Evolutionary conservation across 2,329 filamentous ascomycete species (phyloP).

Genomic region (Emergomyces pasteurianus): DNA sequence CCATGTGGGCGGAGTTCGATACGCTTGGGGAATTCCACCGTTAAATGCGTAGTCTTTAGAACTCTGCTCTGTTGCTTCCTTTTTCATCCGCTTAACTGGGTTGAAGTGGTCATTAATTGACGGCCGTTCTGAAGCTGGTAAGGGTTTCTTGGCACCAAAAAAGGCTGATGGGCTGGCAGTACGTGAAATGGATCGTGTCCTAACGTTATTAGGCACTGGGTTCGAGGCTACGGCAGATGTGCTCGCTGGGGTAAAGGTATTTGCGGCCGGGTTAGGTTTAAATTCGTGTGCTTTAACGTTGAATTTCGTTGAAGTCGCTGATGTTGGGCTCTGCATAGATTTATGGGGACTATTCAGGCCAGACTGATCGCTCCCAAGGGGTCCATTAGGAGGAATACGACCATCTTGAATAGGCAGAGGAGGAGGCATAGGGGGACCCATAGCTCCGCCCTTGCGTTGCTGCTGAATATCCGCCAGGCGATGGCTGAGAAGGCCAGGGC

Average conservation of each 20-base stretch:
- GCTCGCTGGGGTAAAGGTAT: conserved; percentile 61
- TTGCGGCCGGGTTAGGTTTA: conserved; percentile 69
- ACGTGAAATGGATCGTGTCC: conserved; percentile 36
- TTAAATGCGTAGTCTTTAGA: conserved; percentile 59
- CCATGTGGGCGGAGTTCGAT: conserved; percentile 78
- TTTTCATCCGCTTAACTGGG: conserved; percentile 58
- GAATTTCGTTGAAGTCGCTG: conserved; percentile 42
- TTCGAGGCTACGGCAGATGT: conserved; percentile 56
- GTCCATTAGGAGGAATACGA: conserved; percentile 62
- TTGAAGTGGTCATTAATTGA: conserved; percentile 47
- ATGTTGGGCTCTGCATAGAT: conserved; percentile 41
- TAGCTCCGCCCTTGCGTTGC: conserved; percentile 36
- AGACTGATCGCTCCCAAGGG: conserved; percentile 41
- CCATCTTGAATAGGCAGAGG: conserved; percentile 51
- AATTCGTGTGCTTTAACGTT: conserved; percentile 63
- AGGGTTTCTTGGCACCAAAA: conserved; percentile 61
- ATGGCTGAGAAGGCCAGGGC: conserved; percentile 37
- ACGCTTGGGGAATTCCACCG: conserved; percentile 72
- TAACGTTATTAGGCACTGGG: conserved; percentile 51
- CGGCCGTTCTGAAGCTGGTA: conserved; percentile 44
- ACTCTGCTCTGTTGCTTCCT: conserved; percentile 43
- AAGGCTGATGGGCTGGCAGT: conserved; percentile 41
- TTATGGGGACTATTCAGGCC: conserved; percentile 31
- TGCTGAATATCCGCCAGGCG: conserved; percentile 42
- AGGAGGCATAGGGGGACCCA: conserved; percentile 35